These are phyloP conservation scores for Amanita phalloides DNA, from an alignment of 768 basidiomycete genomes.

Conservation along the genomic window DNA sequence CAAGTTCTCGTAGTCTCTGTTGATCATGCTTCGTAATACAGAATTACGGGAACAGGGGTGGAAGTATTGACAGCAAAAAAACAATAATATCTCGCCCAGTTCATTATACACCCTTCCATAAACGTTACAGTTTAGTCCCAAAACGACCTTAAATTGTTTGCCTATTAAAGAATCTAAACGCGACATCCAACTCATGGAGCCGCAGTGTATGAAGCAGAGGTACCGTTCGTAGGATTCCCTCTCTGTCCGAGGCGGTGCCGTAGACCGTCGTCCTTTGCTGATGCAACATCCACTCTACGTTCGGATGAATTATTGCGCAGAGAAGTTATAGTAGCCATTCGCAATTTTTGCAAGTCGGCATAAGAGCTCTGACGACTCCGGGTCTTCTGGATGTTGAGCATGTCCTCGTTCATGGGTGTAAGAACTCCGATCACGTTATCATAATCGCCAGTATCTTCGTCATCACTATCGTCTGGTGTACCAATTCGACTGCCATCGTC, in stretches of 20 bases:
- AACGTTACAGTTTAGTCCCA: not conserved
- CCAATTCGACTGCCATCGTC: constrained; percentile 52
- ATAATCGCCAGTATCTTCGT: constrained; percentile 85
- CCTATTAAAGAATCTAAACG: not conserved
- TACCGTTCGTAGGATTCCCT: constrained; percentile 52
- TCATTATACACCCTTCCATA: not conserved
- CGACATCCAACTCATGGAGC: constrained; percentile 11
- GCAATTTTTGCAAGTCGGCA: constrained; percentile 70
- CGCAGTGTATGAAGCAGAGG: constrained; percentile 55
- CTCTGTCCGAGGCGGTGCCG: constrained; percentile 37
- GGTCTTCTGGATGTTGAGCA: constrained; percentile 25
- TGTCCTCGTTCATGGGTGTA: constrained; percentile 34
- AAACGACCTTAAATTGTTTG: not conserved
- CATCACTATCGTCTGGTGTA: constrained; percentile 73
- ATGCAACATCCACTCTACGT: constrained; percentile 6
- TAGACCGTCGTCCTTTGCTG: constrained; percentile 22
- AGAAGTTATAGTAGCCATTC: constrained; percentile 18
- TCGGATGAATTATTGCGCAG: constrained; percentile 6
- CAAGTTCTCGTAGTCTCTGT: not conserved
- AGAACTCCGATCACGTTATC: constrained; percentile 76
- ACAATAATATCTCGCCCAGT: not conserved
- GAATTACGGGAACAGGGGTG: constrained; percentile 85
- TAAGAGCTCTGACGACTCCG: constrained; percentile 65
- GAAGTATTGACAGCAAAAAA: constrained; percentile 71
- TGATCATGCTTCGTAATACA: constrained; percentile 19